These are phyloP conservation scores for Populus ilicifolia DNA, from an alignment of 345 rosid genomes.

Conservation along the genomic window DNA sequence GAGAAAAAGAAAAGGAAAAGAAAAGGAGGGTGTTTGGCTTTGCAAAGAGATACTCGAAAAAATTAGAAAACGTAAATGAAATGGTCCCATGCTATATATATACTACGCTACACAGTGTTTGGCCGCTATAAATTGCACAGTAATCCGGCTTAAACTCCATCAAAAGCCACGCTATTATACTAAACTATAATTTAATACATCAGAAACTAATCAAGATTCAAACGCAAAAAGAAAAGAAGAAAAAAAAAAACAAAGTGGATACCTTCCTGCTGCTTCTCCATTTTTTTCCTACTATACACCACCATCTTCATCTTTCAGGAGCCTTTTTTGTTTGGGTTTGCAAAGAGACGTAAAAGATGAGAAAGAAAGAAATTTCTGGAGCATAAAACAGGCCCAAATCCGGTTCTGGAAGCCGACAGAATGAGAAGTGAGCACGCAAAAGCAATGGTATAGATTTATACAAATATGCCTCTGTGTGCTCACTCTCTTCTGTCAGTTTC, in stretches of 20 bases:
- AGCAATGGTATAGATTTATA: constrained; percentile 61
- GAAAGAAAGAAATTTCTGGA: constrained; percentile 11
- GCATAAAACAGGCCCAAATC: constrained; percentile 30
- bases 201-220: constrained; percentile 12
- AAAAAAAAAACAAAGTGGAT: background rate
- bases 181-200: constrained; percentile 27
- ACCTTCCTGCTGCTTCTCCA: background rate
- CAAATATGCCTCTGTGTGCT: constrained; percentile 81
- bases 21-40: background rate
- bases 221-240: constrained; percentile 5
- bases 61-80: constrained; percentile 40
- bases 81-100: constrained; percentile 35
- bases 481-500: constrained; percentile 99
- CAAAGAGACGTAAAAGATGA: background rate
- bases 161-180: constrained; percentile 44
- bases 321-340: background rate
- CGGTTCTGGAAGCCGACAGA: constrained; percentile 79
- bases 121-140: constrained; percentile 30
- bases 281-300: background rate
- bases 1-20: background rate
- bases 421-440: constrained; percentile 96
- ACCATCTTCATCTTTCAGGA: background rate
- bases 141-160: constrained; percentile 30
- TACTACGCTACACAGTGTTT: constrained; percentile 6
- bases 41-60: background rate